These are phyloP conservation scores for Nicotiana sylvestris DNA, from an alignment of 257 asterid genomes.

Conservation along the genomic window DNA sequence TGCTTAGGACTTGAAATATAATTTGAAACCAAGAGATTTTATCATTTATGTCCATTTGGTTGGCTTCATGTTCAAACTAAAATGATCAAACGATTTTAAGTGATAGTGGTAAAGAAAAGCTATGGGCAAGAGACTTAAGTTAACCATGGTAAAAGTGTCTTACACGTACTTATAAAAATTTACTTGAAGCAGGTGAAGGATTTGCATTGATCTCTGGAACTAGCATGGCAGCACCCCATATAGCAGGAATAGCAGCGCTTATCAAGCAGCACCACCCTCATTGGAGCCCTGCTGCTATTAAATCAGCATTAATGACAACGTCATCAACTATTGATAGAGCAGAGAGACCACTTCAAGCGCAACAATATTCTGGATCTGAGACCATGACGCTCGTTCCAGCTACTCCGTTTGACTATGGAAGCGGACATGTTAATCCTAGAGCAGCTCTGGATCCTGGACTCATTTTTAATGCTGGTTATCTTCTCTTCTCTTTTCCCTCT, in stretches of 20 bases:
- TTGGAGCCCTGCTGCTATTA: conserved; percentile 87
- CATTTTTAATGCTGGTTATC: conserved; percentile 60
- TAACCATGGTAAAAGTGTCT: neutral
- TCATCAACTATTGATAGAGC: conserved; percentile 64
- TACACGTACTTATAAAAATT: neutral
- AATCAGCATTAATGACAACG: conserved; percentile 77
- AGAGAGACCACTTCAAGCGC: conserved; percentile 73
- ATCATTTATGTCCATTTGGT: neutral
- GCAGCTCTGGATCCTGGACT: conserved; percentile 84
- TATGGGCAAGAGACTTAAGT: neutral
- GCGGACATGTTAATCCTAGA: conserved; percentile 78
- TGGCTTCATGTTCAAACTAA: neutral
- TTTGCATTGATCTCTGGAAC: conserved; percentile 82
- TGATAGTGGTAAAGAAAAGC: neutral
- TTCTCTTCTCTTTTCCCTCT: neutral
- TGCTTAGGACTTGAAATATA: neutral
- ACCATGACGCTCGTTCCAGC: conserved; percentile 57
- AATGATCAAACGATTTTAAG: neutral
- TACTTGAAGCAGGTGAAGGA: conserved; percentile 60
- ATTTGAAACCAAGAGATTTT: neutral
- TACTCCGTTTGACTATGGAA: conserved; percentile 76
- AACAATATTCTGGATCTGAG: conserved; percentile 67
- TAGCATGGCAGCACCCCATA: conserved; percentile 89
- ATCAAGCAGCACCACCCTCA: conserved; percentile 73
- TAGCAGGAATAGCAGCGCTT: conserved; percentile 82